Conservation (phyloP, 2,329 filamentous ascomycete genomes). For the Dothistroma septosporum region DNA sequence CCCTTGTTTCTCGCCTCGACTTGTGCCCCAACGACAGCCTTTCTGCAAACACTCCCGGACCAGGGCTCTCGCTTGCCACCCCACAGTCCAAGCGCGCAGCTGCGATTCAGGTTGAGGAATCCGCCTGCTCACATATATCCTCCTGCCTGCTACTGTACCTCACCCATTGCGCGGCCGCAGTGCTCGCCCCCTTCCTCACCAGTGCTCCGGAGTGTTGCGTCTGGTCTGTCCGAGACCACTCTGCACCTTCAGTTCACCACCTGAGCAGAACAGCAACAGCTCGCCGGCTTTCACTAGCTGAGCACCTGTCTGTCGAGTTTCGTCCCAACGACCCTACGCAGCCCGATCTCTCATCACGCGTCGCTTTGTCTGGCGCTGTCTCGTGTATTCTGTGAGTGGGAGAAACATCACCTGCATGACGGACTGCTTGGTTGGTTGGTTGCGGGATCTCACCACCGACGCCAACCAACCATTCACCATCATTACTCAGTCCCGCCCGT, state of each 20-base stretch:
- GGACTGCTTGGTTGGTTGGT: not conserved
- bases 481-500: not conserved
- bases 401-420: not conserved
- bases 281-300: conserved; percentile 39
- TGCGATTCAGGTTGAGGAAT: not conserved
- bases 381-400: conserved; percentile 32
- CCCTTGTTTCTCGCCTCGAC: not conserved
- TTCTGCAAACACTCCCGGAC: not conserved
- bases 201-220: conserved; percentile 4
- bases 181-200: not conserved
- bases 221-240: conserved; percentile 5
- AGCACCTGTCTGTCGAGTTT: conserved; percentile 25
- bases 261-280: not conserved
- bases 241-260: conserved; percentile 8
- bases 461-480: not conserved
- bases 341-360: conserved; percentile 4
- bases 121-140: not conserved
- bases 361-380: conserved; percentile 12
- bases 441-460: conserved; percentile 1
- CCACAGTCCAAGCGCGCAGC: conserved; percentile 2
- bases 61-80: conserved; percentile 1
- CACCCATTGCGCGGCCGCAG: not conserved
- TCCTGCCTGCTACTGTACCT: not conserved
- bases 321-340: conserved; percentile 7
- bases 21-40: not conserved